Evolutionary conservation across 2,329 filamentous ascomycete genomes (phyloP).

Genomic region (Penicillium sp.): DNA sequence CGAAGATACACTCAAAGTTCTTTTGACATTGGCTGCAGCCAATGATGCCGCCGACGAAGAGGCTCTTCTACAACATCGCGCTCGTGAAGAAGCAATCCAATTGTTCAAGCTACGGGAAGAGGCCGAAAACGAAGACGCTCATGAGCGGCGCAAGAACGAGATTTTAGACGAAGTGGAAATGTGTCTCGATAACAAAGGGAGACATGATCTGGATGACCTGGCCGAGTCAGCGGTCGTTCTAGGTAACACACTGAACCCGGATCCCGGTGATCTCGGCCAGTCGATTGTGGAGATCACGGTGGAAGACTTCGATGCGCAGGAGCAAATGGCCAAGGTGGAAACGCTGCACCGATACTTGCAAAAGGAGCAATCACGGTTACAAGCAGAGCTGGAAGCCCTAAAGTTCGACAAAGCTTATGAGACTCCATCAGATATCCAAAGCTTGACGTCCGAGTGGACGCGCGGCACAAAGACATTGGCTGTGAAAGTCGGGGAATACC

Average conservation of each 20-base stretch:
- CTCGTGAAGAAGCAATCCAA: slow-evolving; percentile 37
- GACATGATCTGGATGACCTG: slow-evolving; percentile 57
- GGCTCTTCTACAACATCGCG: slow-evolving; percentile 34
- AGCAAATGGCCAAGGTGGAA: slow-evolving; percentile 57
- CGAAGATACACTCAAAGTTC: slow-evolving; percentile 71
- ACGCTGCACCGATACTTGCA: slow-evolving; percentile 58
- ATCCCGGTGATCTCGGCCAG: slow-evolving; percentile 51
- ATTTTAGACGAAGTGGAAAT: slow-evolving; percentile 57
- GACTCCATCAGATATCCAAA: slow-evolving; percentile 58
- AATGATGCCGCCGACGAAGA: slow-evolving; percentile 67
- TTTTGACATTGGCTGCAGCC: slow-evolving; percentile 69
- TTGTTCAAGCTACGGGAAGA: slow-evolving; percentile 32
- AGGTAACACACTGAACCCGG: slow-evolving; percentile 48
- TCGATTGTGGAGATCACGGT: slow-evolving; percentile 58
- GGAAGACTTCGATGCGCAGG: slow-evolving; percentile 51
- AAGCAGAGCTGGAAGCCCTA: slow-evolving; percentile 30
- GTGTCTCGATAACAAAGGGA: slow-evolving; percentile 54
- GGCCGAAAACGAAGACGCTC: slow-evolving; percentile 20
- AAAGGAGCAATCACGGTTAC: slow-evolving; percentile 46
- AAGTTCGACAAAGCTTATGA: slow-evolving; percentile 47
- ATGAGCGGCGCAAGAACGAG: slow-evolving; percentile 34
- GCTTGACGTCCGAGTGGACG: slow-evolving; percentile 71
- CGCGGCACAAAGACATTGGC: slow-evolving; percentile 67
- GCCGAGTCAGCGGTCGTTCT: slow-evolving; percentile 53
- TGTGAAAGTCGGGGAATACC: slow-evolving; percentile 66